phyloP scores from a whole-genome alignment of 2,329 filamentous ascomycete species.

The Botryotinia calthae region DNA sequence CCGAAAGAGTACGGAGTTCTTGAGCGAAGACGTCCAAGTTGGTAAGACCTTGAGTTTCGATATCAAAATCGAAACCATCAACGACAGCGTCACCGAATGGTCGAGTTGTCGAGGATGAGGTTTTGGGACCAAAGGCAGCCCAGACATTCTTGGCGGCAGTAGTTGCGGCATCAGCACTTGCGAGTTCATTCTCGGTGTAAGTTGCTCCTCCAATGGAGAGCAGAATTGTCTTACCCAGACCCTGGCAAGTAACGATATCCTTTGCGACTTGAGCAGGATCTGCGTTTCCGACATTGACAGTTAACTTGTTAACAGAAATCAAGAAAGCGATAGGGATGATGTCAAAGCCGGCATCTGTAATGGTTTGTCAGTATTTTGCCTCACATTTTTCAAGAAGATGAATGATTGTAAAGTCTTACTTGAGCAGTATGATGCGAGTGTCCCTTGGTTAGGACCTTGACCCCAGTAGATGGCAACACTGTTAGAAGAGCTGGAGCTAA shows the following conservation, averaged over 20 bases:
- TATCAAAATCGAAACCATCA: slow-evolving; percentile 75
- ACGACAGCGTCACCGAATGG: slow-evolving; percentile 66
- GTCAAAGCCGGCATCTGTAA: slow-evolving; percentile 4
- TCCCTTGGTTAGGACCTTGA: slow-evolving; percentile 24
- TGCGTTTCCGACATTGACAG: slow-evolving; percentile 19
- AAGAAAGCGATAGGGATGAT: slow-evolving; percentile 18
- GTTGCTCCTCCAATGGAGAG: slow-evolving; percentile 70
- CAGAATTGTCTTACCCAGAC: slow-evolving; percentile 61
- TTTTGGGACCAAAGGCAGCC: slow-evolving; percentile 65
- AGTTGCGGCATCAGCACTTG: slow-evolving; percentile 49
- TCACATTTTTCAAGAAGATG: neutral
- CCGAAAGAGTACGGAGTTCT: slow-evolving; percentile 48
- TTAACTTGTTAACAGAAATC: slow-evolving; percentile 13
- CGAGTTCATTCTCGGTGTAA: slow-evolving; percentile 67
- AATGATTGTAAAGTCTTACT: neutral
- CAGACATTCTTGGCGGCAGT: slow-evolving; percentile 62
- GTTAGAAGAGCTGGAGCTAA: slow-evolving; percentile 44
- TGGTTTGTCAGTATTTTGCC: neutral
- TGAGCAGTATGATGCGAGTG: slow-evolving; percentile 21
- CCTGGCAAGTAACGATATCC: slow-evolving; percentile 21
- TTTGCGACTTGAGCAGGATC: slow-evolving; percentile 14
- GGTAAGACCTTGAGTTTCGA: neutral
- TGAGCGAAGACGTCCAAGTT: slow-evolving; percentile 17
- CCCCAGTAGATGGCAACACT: slow-evolving; percentile 68
- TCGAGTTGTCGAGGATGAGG: slow-evolving; percentile 48